These are phyloP conservation scores for Fusarium nurragi DNA, from an alignment of 2,329 filamentous ascomycete genomes.

Conservation along the genomic window DNA sequence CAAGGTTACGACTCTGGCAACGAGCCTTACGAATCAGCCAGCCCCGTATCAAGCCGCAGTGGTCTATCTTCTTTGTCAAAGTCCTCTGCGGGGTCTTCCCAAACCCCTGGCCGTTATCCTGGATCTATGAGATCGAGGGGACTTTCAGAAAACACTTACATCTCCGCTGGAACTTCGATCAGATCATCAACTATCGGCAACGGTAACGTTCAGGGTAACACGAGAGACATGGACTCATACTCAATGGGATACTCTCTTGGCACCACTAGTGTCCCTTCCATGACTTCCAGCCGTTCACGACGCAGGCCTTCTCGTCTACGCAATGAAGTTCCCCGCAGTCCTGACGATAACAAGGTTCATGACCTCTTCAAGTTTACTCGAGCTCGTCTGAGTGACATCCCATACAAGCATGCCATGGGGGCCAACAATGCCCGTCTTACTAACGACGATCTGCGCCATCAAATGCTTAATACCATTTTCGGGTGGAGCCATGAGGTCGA, in stretches of 20 bases:
- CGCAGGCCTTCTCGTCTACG: slow-evolving; percentile 75
- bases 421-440: slow-evolving; percentile 69
- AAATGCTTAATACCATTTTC: slow-evolving; percentile 95
- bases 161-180: slow-evolving; percentile 69
- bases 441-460: slow-evolving; percentile 81
- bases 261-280: slow-evolving; percentile 53
- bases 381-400: slow-evolving; percentile 81
- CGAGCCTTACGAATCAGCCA: slow-evolving; percentile 70
- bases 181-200: slow-evolving; percentile 48
- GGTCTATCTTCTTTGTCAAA: slow-evolving; percentile 67
- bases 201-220: slow-evolving; percentile 20
- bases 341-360: slow-evolving; percentile 73
- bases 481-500: slow-evolving; percentile 91
- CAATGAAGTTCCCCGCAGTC: slow-evolving; percentile 82
- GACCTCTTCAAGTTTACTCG: slow-evolving; percentile 90
- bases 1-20: slow-evolving; percentile 70
- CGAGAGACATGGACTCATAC: slow-evolving; percentile 60
- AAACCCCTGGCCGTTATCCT: slow-evolving; percentile 60
- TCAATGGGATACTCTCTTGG: slow-evolving; percentile 58
- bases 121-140: slow-evolving; percentile 63
- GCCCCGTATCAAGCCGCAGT: slow-evolving; percentile 71
- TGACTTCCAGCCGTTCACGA: slow-evolving; percentile 59
- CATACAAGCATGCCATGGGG: slow-evolving; percentile 75
- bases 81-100: slow-evolving; percentile 66
- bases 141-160: slow-evolving; percentile 72